These are phyloP conservation scores for Penicillium sumatraense DNA, from an alignment of 2,329 filamentous ascomycete species.

Conservation along the genomic window DNA sequence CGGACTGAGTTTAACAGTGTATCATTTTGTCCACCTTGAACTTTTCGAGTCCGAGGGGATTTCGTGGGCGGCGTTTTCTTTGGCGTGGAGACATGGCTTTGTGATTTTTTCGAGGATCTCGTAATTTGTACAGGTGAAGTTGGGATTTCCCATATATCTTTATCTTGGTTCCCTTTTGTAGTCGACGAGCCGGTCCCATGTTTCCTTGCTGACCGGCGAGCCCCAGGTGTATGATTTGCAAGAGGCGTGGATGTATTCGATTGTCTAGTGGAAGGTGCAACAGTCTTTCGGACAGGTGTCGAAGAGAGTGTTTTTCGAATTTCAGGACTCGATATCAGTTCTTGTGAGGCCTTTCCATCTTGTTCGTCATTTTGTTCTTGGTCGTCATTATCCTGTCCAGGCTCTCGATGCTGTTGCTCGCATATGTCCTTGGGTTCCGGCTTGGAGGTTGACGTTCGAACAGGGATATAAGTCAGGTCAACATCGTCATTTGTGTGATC, in stretches of 20 bases:
- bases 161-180: conserved; percentile 16
- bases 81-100: conserved; percentile 11
- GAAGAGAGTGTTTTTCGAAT: background rate
- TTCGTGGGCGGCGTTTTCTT: background rate
- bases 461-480: conserved; percentile 24
- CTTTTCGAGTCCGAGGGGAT: background rate
- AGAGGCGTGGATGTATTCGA: background rate
- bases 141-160: conserved; percentile 32
- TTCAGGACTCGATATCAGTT: background rate
- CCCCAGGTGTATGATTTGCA: conserved; percentile 12
- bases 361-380: background rate
- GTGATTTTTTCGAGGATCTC: conserved; percentile 3
- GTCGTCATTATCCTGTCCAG: background rate
- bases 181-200: conserved; percentile 17
- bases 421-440: background rate
- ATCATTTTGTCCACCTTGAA: background rate
- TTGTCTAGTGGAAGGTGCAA: background rate
- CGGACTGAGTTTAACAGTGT: background rate
- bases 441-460: conserved; percentile 8
- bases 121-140: conserved; percentile 19
- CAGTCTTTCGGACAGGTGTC: background rate
- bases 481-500: conserved; percentile 12
- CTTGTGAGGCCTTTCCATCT: background rate
- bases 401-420: background rate
- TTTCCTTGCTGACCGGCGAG: conserved; percentile 14